Conservation (phyloP, 805 yeast genomes). For the Nakazawaea laoshanensis region DNA sequence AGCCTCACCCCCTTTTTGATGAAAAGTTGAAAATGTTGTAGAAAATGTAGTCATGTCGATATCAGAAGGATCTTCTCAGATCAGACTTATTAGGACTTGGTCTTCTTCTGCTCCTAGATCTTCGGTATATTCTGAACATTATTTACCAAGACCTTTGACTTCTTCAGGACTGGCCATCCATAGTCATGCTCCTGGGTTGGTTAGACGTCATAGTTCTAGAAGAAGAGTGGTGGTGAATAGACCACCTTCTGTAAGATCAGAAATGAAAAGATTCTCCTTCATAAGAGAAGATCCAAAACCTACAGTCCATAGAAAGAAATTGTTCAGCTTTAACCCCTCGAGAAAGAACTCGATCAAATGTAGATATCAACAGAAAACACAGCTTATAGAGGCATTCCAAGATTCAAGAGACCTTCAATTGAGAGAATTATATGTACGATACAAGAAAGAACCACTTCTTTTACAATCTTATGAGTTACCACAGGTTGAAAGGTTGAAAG, state of each 20-base stretch:
- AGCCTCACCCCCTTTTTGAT: too few species aligned
- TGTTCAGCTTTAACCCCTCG: constrained; percentile 4
- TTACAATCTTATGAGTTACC: constrained; percentile 8
- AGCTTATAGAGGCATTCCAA: constrained; percentile 2
- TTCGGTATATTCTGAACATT: too few species aligned
- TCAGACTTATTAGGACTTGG: neutral
- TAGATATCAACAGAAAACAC: neutral
- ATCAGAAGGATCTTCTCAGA: neutral
- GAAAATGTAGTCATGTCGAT: too few species aligned
- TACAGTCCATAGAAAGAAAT: constrained; percentile 4
- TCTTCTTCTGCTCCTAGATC: too few species aligned
- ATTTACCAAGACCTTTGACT: too few species aligned
- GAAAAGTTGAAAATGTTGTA: too few species aligned
- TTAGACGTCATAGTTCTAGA: constrained; percentile 4
- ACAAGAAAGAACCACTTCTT: neutral
- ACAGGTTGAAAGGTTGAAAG: constrained; percentile 11
- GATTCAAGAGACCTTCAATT: neutral
- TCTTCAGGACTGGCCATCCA: too few species aligned
- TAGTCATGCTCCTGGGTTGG: constrained; percentile 1
- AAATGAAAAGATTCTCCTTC: constrained; percentile 2
- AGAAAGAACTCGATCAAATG: constrained; percentile 1
- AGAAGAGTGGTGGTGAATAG: constrained; percentile 5
- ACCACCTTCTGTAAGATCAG: constrained; percentile 10
- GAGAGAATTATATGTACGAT: neutral
- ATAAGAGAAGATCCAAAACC: constrained; percentile 7